These are phyloP conservation scores for Pluteus cervinus DNA, from an alignment of 768 basidiomycete genomes.

Conservation along the genomic window DNA sequence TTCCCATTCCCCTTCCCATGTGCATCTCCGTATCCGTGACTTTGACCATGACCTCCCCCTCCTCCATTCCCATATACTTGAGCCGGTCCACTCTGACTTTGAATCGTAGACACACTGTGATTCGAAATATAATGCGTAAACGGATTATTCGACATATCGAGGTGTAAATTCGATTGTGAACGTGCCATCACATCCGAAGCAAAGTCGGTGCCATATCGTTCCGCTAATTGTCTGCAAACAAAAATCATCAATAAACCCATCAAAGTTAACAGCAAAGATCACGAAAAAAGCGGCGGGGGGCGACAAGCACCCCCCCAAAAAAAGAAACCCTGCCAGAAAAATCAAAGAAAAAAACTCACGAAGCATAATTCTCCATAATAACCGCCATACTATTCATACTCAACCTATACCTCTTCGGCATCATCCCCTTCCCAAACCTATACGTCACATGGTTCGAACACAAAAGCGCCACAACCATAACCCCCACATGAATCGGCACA, in stretches of 20 bases:
- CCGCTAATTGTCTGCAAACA: conserved; percentile 52
- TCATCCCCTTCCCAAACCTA: conserved; percentile 84
- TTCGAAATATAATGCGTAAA: no score
- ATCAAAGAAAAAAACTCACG: conserved; percentile 32
- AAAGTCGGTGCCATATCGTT: conserved; percentile 58
- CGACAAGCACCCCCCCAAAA: background rate
- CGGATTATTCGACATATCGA: conserved; percentile 10
- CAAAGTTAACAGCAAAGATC: conserved; percentile 1
- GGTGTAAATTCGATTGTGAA: conserved; percentile 40
- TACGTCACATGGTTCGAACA: conserved; percentile 85
- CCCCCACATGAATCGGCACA: conserved; percentile 59
- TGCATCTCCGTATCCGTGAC: no score
- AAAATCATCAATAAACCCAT: conserved; percentile 2
- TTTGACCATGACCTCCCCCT: no score
- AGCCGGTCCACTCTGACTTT: no score
- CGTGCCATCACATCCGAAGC: conserved; percentile 48
- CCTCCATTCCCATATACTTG: no score
- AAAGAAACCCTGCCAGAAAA: background rate
- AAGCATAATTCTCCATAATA: conserved; percentile 85
- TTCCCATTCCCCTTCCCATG: no score
- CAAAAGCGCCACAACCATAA: conserved; percentile 59
- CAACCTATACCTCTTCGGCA: conserved; percentile 77
- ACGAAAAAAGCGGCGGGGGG: no score
- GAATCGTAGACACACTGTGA: no score
- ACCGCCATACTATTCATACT: conserved; percentile 71